These are phyloP conservation scores for Phytopythium helicoides DNA, from an alignment of 352 stramenopile genomes.

Conservation along the genomic window DNA sequence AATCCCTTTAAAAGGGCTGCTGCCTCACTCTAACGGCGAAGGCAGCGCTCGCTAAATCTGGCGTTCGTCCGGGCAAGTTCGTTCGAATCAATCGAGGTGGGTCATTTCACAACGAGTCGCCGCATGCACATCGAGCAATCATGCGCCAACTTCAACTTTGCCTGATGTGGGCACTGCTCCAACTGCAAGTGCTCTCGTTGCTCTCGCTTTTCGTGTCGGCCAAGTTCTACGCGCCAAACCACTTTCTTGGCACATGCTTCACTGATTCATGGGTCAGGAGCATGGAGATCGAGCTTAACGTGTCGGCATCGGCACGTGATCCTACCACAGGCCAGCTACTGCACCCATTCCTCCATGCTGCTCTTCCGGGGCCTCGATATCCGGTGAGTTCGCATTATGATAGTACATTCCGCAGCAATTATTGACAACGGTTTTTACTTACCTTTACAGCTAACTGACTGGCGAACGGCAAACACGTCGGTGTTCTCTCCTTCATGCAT, in stretches of 20 bases:
- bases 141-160: no score
- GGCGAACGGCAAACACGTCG: constrained; percentile 16
- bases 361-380: constrained; percentile 31
- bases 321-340: constrained; percentile 14
- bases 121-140: no score
- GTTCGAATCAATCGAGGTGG: no score
- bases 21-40: no score
- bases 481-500: constrained; percentile 31
- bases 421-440: neutral
- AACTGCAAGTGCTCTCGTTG: no score
- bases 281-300: constrained; percentile 17
- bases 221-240: constrained; percentile 26
- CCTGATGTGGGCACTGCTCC: no score
- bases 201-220: neutral
- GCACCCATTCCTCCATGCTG: constrained; percentile 31
- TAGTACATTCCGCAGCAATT: no score
- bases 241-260: constrained; percentile 40
- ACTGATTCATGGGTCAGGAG: constrained; percentile 26
- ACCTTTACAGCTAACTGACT: constrained; percentile 13
- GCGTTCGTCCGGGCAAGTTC: no score
- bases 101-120: no score
- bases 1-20: no score
- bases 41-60: no score
- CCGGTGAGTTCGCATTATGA: no score
- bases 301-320: constrained; percentile 25